Evolutionary conservation across 805 yeast species (phyloP).

Genomic region (Suhomyces sp.): DNA sequence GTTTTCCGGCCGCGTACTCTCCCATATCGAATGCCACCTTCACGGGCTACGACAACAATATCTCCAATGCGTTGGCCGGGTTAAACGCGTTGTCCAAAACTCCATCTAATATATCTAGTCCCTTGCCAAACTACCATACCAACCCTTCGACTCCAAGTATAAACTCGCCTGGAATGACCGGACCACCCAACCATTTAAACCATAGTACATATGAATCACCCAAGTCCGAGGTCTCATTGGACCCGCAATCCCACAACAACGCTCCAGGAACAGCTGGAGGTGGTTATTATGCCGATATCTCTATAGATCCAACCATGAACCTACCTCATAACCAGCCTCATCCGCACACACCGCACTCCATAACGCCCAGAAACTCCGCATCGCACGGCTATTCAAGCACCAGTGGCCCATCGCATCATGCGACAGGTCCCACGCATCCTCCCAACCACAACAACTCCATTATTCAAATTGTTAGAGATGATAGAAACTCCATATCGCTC

Average conservation of each 20-base stretch:
- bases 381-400: constrained; percentile 8
- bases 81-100: constrained; percentile 40
- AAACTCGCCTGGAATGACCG: constrained; percentile 18
- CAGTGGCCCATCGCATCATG: neutral
- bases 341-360: constrained; percentile 22
- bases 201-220: constrained; percentile 23
- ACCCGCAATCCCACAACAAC: constrained; percentile 29
- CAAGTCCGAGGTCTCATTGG: constrained; percentile 25
- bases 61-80: constrained; percentile 43
- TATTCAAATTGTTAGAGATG: constrained; percentile 41
- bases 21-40: constrained; percentile 36
- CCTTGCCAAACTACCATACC: constrained; percentile 20
- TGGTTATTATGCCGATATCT: constrained; percentile 43
- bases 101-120: constrained; percentile 27
- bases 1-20: constrained; percentile 30
- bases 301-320: constrained; percentile 45
- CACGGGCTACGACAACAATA: constrained; percentile 40
- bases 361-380: constrained; percentile 32
- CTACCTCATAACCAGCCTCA: constrained; percentile 41
- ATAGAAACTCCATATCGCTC: constrained; percentile 31
- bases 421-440: constrained; percentile 1
- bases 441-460: constrained; percentile 35
- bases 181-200: constrained; percentile 8
- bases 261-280: constrained; percentile 31
- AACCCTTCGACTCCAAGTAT: constrained; percentile 21